phyloP scores from a whole-genome alignment of 441 rosid genomes.

The Macaranga tanarius region DNA sequence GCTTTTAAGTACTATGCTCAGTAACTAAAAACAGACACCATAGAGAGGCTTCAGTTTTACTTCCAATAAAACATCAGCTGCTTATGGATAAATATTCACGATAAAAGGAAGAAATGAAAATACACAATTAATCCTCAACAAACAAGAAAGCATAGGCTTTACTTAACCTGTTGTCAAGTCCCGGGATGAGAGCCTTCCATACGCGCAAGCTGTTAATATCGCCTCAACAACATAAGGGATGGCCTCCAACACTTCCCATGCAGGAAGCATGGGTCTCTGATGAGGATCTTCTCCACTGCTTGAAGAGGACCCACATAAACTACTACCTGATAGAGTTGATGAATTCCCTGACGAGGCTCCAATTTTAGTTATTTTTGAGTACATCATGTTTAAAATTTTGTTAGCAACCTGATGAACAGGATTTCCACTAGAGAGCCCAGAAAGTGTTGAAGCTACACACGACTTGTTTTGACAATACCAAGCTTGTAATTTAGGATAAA shows the following conservation, averaged over 20 bases:
- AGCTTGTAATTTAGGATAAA: slow-evolving; percentile 56
- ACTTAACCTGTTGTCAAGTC: slow-evolving; percentile 59
- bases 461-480: slow-evolving; percentile 65
- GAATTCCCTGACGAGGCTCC: slow-evolving; percentile 39
- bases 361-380: slow-evolving; percentile 45
- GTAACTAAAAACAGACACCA: not conserved
- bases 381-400: slow-evolving; percentile 57
- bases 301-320: slow-evolving; percentile 40
- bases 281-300: slow-evolving; percentile 42
- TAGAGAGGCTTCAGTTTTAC: not conserved
- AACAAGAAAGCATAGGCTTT: slow-evolving; percentile 16
- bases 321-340: slow-evolving; percentile 39
- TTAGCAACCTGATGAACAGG: slow-evolving; percentile 64
- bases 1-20: slow-evolving; percentile 12
- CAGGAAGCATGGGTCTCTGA: slow-evolving; percentile 57
- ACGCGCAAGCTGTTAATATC: slow-evolving; percentile 64
- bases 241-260: slow-evolving; percentile 75
- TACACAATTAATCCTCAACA: not conserved
- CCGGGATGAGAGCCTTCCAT: slow-evolving; percentile 66
- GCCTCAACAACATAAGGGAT: slow-evolving; percentile 67
- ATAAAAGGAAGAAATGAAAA: slow-evolving; percentile 14
- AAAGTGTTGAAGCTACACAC: slow-evolving; percentile 55
- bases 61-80: not conserved
- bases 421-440: slow-evolving; percentile 44
- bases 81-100: slow-evolving; percentile 6